phyloP scores from a whole-genome alignment of 371 early-diverging fungal genomes.

The Circinella umbellata region DNA sequence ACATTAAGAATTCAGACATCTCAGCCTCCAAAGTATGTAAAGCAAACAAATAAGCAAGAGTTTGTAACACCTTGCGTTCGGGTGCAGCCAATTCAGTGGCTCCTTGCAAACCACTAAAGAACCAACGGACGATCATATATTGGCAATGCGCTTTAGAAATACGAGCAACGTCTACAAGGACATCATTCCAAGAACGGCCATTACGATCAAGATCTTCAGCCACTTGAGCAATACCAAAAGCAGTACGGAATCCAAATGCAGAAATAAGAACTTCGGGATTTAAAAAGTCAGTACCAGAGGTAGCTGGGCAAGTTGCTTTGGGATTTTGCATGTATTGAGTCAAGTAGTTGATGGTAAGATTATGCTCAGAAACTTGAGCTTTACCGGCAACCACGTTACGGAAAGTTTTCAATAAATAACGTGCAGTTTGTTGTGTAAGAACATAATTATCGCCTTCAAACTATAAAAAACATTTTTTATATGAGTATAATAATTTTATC shows the following conservation, averaged over 20 bases:
- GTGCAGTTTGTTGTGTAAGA: constrained; percentile 77
- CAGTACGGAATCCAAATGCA: constrained; percentile 73
- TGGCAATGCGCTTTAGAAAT: constrained; percentile 74
- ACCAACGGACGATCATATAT: constrained; percentile 62
- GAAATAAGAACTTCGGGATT: constrained; percentile 66
- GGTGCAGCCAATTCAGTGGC: constrained; percentile 28
- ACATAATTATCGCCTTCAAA: constrained; percentile 85
- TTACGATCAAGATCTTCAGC: constrained; percentile 59
- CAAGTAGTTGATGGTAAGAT: constrained; percentile 58
- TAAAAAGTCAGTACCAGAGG: constrained; percentile 51
- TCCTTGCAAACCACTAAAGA: constrained; percentile 51
- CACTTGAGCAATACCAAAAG: constrained; percentile 56
- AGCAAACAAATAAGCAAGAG: constrained; percentile 62
- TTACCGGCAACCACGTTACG: constrained; percentile 58
- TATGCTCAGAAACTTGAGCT: constrained; percentile 51
- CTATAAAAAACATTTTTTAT: constrained; percentile 19
- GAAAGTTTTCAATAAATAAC: constrained; percentile 68
- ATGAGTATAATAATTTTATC: too few species aligned
- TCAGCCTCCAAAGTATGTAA: constrained; percentile 70
- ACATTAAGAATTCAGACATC: constrained; percentile 65
- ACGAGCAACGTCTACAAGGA: constrained; percentile 66
- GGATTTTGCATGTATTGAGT: constrained; percentile 55
- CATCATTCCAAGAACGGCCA: constrained; percentile 69
- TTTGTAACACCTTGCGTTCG: constrained; percentile 39
- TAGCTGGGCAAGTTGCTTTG: constrained; percentile 58